A percentile compares a stretch with the other conserved stretches of the same genome.
phyloP scores from a whole-genome alignment of 257 asterid genomes.

The Primulina eburnea region DNA sequence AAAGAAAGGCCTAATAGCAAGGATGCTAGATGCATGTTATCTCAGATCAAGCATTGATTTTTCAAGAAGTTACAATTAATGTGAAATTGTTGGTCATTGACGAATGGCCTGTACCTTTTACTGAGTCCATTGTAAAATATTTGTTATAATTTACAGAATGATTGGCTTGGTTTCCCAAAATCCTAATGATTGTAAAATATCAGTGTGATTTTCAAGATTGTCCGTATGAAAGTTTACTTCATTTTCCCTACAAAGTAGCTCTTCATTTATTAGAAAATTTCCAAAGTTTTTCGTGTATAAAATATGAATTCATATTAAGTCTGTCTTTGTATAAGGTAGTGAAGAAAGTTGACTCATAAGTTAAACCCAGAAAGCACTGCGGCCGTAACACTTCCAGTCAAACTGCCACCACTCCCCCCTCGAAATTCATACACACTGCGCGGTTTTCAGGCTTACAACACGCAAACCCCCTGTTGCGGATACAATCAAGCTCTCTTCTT shows the following conservation, averaged over 20 bases:
- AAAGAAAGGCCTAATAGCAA: constrained; percentile 85
- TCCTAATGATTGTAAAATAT: constrained; percentile 12
- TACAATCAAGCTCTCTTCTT: neutral
- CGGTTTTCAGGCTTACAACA: neutral
- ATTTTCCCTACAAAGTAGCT: neutral
- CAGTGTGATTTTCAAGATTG: neutral
- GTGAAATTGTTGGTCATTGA: neutral
- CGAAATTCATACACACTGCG: neutral
- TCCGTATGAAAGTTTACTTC: neutral
- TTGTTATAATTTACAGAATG: neutral
- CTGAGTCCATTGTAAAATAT: neutral
- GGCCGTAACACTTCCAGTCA: neutral
- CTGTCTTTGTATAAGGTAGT: neutral
- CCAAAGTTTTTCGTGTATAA: neutral
- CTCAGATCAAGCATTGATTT: constrained; percentile 57
- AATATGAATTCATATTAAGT: neutral
- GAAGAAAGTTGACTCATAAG: neutral
- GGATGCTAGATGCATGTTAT: constrained; percentile 68
- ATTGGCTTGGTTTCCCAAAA: neutral
- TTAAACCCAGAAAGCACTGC: neutral
- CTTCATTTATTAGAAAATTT: neutral
- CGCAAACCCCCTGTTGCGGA: neutral
- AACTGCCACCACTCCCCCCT: neutral
- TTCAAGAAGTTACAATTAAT: constrained; percentile 1
- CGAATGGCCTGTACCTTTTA: neutral